These are phyloP conservation scores for Hondaea fermentalgiana DNA, from an alignment of 108 stramenopile species.

Conservation along the genomic window DNA sequence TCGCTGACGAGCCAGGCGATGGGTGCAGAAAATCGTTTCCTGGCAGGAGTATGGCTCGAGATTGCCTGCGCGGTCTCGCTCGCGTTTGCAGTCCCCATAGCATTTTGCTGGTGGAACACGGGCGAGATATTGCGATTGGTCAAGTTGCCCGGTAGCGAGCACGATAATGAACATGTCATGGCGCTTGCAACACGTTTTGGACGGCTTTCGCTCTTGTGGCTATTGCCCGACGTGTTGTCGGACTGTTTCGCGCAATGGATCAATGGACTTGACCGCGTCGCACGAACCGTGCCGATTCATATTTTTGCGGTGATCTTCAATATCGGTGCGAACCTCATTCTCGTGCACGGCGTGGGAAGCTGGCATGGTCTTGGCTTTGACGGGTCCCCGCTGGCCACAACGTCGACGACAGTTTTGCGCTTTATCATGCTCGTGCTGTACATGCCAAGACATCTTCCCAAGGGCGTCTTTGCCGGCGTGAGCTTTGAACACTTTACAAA, in stretches of 20 bases:
- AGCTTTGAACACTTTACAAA: not conserved
- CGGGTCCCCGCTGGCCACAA: not conserved
- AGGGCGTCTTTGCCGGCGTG: not conserved
- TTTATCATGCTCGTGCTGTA: not conserved
- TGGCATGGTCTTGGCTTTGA: not conserved
- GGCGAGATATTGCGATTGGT: not conserved
- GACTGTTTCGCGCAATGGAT: not conserved
- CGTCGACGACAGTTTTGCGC: not conserved
- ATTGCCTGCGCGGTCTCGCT: not conserved
- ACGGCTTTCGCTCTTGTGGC: not conserved
- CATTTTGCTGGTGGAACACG: not conserved
- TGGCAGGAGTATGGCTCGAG: slow-evolving; percentile 13
- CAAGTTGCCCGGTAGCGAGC: not conserved
- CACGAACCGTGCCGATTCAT: not conserved
- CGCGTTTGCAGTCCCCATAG: not conserved
- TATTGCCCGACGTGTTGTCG: not conserved
- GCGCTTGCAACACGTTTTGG: not conserved
- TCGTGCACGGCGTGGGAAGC: not conserved
- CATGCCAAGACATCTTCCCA: not conserved
- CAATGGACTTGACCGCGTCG: not conserved
- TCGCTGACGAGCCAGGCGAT: slow-evolving; percentile 8
- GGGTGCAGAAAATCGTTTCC: not conserved
- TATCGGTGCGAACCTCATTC: not conserved
- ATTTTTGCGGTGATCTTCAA: not conserved
- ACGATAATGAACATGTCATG: not conserved